Conservation (phyloP, 1,139 yeast species). For the Hyphopichia khmerensis region DNA sequence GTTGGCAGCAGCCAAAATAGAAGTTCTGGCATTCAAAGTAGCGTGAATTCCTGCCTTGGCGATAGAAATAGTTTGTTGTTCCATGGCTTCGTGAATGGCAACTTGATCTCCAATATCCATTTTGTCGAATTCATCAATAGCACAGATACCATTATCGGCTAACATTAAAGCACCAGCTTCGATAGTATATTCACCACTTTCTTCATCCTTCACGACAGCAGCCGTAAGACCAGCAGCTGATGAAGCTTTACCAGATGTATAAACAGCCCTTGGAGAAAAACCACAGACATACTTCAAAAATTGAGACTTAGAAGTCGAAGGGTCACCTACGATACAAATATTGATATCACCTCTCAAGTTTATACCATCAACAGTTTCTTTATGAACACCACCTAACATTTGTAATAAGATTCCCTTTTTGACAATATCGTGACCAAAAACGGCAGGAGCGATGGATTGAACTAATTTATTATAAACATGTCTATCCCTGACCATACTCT, state of each 20-base stretch:
- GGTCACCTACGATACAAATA: conserved; percentile 97
- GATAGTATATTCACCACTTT: conserved; percentile 94
- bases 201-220: conserved; percentile 96
- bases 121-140: conserved; percentile 97
- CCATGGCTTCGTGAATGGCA: conserved; percentile 99
- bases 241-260: conserved; percentile 98
- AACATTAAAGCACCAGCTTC: conserved; percentile 99
- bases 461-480: conserved; percentile 85
- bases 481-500: conserved; percentile 88
- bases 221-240: conserved; percentile 99
- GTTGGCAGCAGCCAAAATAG: conserved; percentile 95
- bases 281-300: conserved; percentile 90
- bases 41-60: conserved; percentile 99
- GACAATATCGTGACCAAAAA: conserved; percentile 92
- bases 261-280: conserved; percentile 91
- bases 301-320: conserved; percentile 96
- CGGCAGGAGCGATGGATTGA: conserved; percentile 92
- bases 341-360: conserved; percentile 96
- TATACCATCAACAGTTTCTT: conserved; percentile 90
- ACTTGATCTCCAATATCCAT: conserved; percentile 97
- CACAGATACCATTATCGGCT: conserved; percentile 98
- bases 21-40: conserved; percentile 91
- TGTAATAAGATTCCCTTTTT: conserved; percentile 91
- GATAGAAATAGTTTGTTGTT: conserved; percentile 96
- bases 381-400: conserved; percentile 94